phyloP scores from a whole-genome alignment of 2,329 filamentous ascomycete species.

The Coniochaeta hoffmannii region DNA sequence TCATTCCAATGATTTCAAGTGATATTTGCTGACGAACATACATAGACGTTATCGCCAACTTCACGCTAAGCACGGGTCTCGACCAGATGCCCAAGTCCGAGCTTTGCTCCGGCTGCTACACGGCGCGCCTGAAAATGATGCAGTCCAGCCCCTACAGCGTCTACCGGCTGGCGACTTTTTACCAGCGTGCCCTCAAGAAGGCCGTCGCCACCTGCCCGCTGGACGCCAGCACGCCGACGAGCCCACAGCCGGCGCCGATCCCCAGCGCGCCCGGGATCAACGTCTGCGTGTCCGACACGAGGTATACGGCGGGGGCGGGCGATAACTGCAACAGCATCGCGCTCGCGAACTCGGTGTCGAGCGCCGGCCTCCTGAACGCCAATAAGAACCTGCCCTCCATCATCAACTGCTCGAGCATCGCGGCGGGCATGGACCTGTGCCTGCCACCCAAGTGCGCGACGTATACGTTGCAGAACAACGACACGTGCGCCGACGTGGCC shows the following conservation, averaged over 20 bases:
- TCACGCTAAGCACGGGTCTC: slow-evolving; percentile 7
- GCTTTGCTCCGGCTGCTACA: slow-evolving; percentile 17
- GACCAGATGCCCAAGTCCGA: slow-evolving; percentile 14
- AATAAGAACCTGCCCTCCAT: background rate
- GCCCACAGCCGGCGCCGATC: background rate
- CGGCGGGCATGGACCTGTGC: background rate
- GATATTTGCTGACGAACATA: no score
- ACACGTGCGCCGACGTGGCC: background rate
- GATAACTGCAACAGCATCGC: background rate
- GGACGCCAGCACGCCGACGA: background rate
- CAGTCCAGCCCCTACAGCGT: slow-evolving; percentile 14
- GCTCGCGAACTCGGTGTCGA: background rate
- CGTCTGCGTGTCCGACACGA: background rate
- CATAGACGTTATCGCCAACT: slow-evolving; percentile 7
- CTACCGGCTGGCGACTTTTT: slow-evolving; percentile 6
- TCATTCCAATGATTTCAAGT: no score
- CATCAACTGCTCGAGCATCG: background rate
- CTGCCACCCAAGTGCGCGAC: background rate
- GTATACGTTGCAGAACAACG: background rate
- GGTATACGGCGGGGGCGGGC: background rate
- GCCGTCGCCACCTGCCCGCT: background rate
- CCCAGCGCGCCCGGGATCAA: background rate
- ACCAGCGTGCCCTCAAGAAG: background rate
- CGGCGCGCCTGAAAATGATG: slow-evolving; percentile 14
- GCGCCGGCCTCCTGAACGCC: background rate